Base-by-base conservation (phyloP, 106 monocot species). In the Dendrobium catenatum region DNA sequence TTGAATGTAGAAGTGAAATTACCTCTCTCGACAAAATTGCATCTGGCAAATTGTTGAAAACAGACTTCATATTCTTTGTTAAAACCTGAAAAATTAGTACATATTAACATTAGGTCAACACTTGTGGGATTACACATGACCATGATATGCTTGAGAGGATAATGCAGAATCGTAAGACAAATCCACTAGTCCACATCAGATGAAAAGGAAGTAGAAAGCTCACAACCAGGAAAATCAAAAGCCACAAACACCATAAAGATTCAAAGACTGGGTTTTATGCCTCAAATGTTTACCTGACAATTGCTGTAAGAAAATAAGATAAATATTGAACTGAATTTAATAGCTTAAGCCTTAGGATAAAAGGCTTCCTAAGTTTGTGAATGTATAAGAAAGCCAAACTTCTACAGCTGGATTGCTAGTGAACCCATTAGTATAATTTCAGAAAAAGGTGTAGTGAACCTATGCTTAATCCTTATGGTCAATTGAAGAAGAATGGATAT, bases 31-130 rank as follows among this genome's bases (percentile, higher is more conserved):
- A 70, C 74, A 64, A 85, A 11, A 77, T 68, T 76, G 47, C 33
- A 66, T 43, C 74, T 76, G 70, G 13, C 61, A 76, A 68, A 33
- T 61, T 85, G 68, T 58, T 72, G 49, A 73, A 81, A 59, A 74
- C 40, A 49, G 86, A 84, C 72, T 86, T 90, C 51, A 87, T 80
- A 68, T 42, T 40, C 79, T 80, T 85, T 78, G 67, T 74, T 79
- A 89, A 80, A 48, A 82, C 80, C 89, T 92, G 84, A 78, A 82
- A 80, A 29, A 78, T 79, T 48, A 49, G 42, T 42, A 27, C 46
- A 27, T 76, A 49, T 51, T 76, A 49, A 26, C 37, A 37, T 70
- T 70, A 37, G 40, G 27, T 33, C 27, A 27, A 9, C 33, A 72
- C 74, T 20, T 7, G 74, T 75, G 43, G 37, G 15, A 15, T 72